A percentile compares a stretch with the other conserved stretches of the same genome.
Conservation (phyloP, 345 rosid species). For the Hirschfeldia incana region DNA sequence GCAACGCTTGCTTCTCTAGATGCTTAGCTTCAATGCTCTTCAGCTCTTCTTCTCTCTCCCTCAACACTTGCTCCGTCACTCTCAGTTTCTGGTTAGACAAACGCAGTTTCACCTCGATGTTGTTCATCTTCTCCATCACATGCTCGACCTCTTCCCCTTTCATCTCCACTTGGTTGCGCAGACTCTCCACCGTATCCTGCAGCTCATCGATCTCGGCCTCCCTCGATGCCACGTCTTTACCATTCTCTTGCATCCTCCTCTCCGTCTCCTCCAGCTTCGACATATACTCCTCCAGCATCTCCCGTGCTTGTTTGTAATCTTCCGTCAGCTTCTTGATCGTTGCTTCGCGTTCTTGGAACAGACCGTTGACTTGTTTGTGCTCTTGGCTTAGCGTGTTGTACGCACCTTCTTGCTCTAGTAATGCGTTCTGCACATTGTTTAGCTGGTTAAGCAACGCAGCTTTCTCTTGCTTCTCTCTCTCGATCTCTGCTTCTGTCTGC, state of each 20-base stretch:
- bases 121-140: constrained; percentile 51
- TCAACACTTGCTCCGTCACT: constrained; percentile 73
- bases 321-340: constrained; percentile 41
- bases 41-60: constrained; percentile 69
- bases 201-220: constrained; percentile 52
- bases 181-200: constrained; percentile 59
- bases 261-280: constrained; percentile 52
- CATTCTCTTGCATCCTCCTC: constrained; percentile 49
- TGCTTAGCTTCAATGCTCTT: constrained; percentile 63
- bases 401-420: constrained; percentile 42
- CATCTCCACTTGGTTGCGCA: constrained; percentile 64
- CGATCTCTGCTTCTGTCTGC: constrained; percentile 31
- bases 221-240: constrained; percentile 41
- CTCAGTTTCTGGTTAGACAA: constrained; percentile 94
- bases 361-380: constrained; percentile 42
- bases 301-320: constrained; percentile 48
- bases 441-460: constrained; percentile 43
- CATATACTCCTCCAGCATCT: constrained; percentile 48
- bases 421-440: constrained; percentile 46
- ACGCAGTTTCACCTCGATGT: constrained; percentile 81
- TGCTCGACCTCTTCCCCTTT: constrained; percentile 76
- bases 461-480: constrained; percentile 55
- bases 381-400: constrained; percentile 55
- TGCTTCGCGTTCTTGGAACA: constrained; percentile 46
- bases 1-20: constrained; percentile 57